These are phyloP conservation scores for Fusarium sp. DNA, from an alignment of 2,329 filamentous ascomycete species.

Conservation along the genomic window DNA sequence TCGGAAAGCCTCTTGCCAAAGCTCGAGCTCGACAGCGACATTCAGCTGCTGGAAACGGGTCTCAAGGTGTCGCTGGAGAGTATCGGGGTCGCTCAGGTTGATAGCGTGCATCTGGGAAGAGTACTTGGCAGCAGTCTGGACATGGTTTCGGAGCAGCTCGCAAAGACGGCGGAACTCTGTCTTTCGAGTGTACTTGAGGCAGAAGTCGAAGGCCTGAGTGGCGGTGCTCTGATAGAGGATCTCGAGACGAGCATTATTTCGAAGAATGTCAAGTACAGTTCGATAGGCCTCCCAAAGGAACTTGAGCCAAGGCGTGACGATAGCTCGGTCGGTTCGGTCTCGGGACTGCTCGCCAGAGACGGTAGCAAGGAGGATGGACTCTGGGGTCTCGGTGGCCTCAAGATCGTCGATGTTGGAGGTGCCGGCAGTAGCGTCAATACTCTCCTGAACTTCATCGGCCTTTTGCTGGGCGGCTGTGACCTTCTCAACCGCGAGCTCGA, in stretches of 20 bases:
- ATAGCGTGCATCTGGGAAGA: slow-evolving; percentile 99
- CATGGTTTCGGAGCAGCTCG: slow-evolving; percentile 97
- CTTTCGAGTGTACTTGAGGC: slow-evolving; percentile 97
- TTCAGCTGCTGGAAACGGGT: slow-evolving; percentile 99
- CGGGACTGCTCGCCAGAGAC: slow-evolving; percentile 98
- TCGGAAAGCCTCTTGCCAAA: slow-evolving; percentile 99
- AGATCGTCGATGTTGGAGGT: slow-evolving; percentile 89
- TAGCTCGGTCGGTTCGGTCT: slow-evolving; percentile 96
- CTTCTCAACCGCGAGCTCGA: slow-evolving; percentile 95
- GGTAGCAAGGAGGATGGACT: slow-evolving; percentile 97
- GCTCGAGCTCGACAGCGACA: slow-evolving; percentile 95
- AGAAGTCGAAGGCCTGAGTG: slow-evolving; percentile 98
- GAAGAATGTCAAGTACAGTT: slow-evolving; percentile 96
- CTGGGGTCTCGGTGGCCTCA: slow-evolving; percentile 96
- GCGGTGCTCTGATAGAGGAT: slow-evolving; percentile 98
- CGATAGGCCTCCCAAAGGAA: slow-evolving; percentile 99
- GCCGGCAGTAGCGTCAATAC: slow-evolving; percentile 76
- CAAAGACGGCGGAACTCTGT: slow-evolving; percentile 99
- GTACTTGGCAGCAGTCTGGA: slow-evolving; percentile 99
- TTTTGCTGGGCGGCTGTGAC: slow-evolving; percentile 96
- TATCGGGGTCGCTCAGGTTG: slow-evolving; percentile 97
- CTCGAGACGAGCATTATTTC: slow-evolving; percentile 98
- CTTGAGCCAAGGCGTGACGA: slow-evolving; percentile 99
- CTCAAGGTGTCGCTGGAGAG: slow-evolving; percentile 95
- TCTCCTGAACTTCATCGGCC: slow-evolving; percentile 93